Percentiles rank a stretch among this genome's conserved stretches.
phyloP scores from a whole-genome alignment of 2,329 filamentous ascomycete species.

The Monilinia laxa region DNA sequence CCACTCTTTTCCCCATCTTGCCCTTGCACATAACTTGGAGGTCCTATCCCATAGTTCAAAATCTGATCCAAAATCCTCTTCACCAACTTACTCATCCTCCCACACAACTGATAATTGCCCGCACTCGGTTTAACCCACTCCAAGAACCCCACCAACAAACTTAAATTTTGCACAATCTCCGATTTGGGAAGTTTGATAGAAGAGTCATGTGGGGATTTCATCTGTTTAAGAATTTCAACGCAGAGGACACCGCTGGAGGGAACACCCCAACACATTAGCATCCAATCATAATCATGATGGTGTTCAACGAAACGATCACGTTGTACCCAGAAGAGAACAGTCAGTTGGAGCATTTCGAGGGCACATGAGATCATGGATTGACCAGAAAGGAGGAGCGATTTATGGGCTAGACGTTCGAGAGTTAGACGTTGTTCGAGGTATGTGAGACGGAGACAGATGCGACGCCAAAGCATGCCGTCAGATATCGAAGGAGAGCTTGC shows the following conservation, averaged over 20 bases:
- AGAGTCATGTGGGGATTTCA: conserved; percentile 39
- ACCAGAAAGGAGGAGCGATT: conserved; percentile 44
- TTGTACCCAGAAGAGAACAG: conserved; percentile 51
- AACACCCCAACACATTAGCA: conserved; percentile 50
- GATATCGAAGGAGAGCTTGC: conserved; percentile 44
- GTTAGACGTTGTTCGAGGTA: conserved; percentile 59
- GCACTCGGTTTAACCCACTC: conserved; percentile 51
- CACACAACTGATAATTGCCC: conserved; percentile 51
- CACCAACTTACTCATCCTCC: conserved; percentile 49
- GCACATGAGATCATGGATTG: conserved; percentile 47
- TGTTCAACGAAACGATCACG: conserved; percentile 47
- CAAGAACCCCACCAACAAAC: conserved; percentile 51
- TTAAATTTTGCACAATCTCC: conserved; percentile 52
- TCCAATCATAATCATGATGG: conserved; percentile 50
- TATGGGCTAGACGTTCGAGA: conserved; percentile 55
- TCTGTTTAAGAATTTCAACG: conserved; percentile 50
- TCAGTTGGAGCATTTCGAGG: conserved; percentile 49
- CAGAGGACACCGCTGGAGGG: conserved; percentile 52
- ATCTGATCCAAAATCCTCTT: conserved; percentile 52
- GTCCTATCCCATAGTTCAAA: conserved; percentile 32
- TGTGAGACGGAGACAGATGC: conserved; percentile 49
- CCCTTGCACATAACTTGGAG: background rate
- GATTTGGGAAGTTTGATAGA: conserved; percentile 45
- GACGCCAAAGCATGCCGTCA: conserved; percentile 45
- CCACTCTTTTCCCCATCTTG: background rate